phyloP scores from a whole-genome alignment of 805 yeast genomes.

The Teunomyces atbi region DNA sequence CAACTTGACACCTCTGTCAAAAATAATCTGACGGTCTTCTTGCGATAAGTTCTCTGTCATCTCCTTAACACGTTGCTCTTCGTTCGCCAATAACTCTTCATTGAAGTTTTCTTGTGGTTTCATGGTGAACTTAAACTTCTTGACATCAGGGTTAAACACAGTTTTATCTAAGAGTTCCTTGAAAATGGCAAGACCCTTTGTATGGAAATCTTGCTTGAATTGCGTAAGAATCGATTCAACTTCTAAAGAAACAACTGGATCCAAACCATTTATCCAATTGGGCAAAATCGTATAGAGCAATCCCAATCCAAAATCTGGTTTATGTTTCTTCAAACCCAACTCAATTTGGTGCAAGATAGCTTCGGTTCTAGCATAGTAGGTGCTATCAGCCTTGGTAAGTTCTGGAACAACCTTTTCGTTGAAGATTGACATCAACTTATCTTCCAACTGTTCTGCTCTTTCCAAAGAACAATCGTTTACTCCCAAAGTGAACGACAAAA shows the following conservation, averaged over 20 bases:
- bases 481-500: conserved; percentile 80
- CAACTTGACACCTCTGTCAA: conserved; percentile 57
- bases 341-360: conserved; percentile 90
- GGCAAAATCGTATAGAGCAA: conserved; percentile 73
- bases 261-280: conserved; percentile 79
- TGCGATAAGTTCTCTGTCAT: conserved; percentile 43
- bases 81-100: conserved; percentile 60
- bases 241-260: conserved; percentile 67
- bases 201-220: conserved; percentile 61
- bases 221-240: conserved; percentile 58
- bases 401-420: conserved; percentile 36
- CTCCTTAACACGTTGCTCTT: conserved; percentile 44
- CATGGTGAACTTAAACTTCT: conserved; percentile 74
- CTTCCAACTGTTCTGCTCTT: conserved; percentile 47
- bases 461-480: conserved; percentile 65
- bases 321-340: conserved; percentile 77
- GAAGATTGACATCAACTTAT: conserved; percentile 48
- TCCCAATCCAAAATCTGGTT: conserved; percentile 85
- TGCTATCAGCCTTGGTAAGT: conserved; percentile 19
- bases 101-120: conserved; percentile 62
- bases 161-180: conserved; percentile 54
- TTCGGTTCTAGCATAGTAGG: conserved; percentile 51
- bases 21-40: conserved; percentile 57
- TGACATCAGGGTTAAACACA: conserved; percentile 43
- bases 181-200: conserved; percentile 53